Evolutionary conservation across 495 filamentous ascomycete genomes (phyloP), one percentile per base, ranked within the genome.

Genomic region (Xylaria intraflava): DNA sequence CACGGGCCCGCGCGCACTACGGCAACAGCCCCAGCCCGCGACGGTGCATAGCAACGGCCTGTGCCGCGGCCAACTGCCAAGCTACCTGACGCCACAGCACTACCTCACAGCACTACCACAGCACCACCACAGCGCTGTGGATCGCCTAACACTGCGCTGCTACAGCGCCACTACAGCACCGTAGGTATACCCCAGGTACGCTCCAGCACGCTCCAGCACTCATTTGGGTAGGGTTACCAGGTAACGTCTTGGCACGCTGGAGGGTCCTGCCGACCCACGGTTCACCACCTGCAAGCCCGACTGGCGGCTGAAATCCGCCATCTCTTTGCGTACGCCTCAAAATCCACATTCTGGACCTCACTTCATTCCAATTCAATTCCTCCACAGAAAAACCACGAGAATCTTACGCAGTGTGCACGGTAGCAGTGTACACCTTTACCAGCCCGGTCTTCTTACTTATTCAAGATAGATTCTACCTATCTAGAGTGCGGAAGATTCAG

Each of bases 41-140:
- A n/a, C n/a, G 16, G 2, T 38, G 35, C 35, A 38, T 19, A 38
- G 16, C 35, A 38, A 38, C 35, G 17, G n/a, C 35, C 11, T n/a
- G n/a, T n/a, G n/a, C n/a, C n/a, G n/a, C n/a, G n/a, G n/a, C n/a
- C n/a, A n/a, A n/a, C n/a, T n/a, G n/a, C n/a, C n/a, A n/a, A n/a
- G n/a, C n/a, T n/a, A n/a, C n/a, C n/a, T n/a, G n/a, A n/a, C n/a
- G 29, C 49, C 39, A 26, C 19, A 16, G 3, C 14, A n/a, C n/a
- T 44, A 53, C 50, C 50, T 41, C 50, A 53, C 50, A 20, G 36
- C 20, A 33, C 50, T 33, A 53, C 31, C 49, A 57, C 62, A 57
- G 44, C 46, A n/a, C n/a, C n/a, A n/a, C 49, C 55, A 59, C 17
- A 33, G 43, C 44, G 56, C 48, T 62, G 57, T 57, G 61, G 27